Evolutionary conservation across 345 rosid species (phyloP).

Genomic region (Populus pruinosa): DNA sequence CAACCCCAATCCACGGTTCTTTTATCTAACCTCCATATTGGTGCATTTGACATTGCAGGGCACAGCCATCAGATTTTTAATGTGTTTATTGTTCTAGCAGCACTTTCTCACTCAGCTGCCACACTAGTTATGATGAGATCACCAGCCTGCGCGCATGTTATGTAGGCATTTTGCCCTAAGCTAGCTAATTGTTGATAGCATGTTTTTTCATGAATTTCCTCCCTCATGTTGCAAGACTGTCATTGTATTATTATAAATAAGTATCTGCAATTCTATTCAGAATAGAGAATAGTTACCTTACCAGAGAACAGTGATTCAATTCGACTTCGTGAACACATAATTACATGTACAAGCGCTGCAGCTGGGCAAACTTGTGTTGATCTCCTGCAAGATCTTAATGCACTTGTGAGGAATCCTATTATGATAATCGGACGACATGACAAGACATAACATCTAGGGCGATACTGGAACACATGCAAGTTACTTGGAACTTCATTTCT

Average conservation of each 20-base stretch:
- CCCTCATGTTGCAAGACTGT: background rate
- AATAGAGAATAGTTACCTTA: background rate
- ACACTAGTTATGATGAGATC: slow-evolving; percentile 61
- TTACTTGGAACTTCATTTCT: slow-evolving; percentile 14
- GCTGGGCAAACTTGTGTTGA: background rate
- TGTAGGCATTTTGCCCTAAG: background rate
- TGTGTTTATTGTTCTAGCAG: slow-evolving; percentile 80
- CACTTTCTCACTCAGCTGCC: slow-evolving; percentile 80
- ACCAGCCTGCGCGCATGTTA: slow-evolving; percentile 43
- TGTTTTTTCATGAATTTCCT: background rate
- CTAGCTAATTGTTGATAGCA: background rate
- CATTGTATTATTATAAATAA: background rate
- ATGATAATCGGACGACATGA: background rate
- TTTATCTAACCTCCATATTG: slow-evolving; percentile 68
- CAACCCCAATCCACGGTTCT: slow-evolving; percentile 51
- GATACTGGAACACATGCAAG: slow-evolving; percentile 1
- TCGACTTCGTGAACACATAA: background rate
- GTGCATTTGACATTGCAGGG: slow-evolving; percentile 88
- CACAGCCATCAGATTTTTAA: slow-evolving; percentile 98
- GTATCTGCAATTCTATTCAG: background rate
- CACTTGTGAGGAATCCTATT: background rate
- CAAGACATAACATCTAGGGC: background rate
- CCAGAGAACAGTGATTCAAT: background rate
- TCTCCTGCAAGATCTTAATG: background rate
- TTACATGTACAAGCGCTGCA: background rate